A percentile compares a stretch with the other conserved stretches of the same genome.
Conservation (phyloP, 2,329 filamentous ascomycete species). For the Teratosphaeria viscida region DNA sequence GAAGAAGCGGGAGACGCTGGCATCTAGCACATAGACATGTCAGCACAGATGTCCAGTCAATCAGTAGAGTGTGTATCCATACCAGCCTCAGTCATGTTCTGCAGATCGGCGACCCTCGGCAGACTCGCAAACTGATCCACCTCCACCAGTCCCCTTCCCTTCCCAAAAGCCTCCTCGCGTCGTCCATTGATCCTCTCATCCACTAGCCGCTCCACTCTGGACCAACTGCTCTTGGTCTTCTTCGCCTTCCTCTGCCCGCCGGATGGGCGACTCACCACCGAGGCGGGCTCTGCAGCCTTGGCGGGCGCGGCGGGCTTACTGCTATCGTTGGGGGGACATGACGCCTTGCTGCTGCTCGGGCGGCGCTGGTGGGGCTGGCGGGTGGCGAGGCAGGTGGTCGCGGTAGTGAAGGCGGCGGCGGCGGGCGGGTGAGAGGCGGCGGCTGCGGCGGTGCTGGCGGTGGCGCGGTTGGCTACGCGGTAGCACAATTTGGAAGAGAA, state of each 20-base stretch:
- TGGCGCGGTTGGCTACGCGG: conserved; percentile 21
- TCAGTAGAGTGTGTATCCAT: conserved; percentile 5
- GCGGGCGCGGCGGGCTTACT: conserved; percentile 20
- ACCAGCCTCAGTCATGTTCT: conserved; percentile 48
- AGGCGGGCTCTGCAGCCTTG: conserved; percentile 12
- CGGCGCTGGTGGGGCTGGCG: conserved; percentile 37
- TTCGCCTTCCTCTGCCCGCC: conserved; percentile 8
- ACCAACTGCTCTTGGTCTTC: conserved; percentile 6
- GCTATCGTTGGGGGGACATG: conserved; percentile 32
- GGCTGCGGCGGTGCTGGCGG: conserved; percentile 5
- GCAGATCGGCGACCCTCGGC: conserved; percentile 65
- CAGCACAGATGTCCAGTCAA: conserved; percentile 3
- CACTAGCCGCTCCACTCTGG: neutral
- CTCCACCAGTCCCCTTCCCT: conserved; percentile 31
- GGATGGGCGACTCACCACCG: conserved; percentile 6
- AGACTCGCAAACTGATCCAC: conserved; percentile 42
- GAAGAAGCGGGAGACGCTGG: conserved; percentile 87
- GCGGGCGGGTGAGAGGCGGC: neutral
- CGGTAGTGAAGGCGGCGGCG: conserved; percentile 13
- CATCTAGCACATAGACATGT: conserved; percentile 54
- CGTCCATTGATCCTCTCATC: conserved; percentile 3
- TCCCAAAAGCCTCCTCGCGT: conserved; percentile 4
- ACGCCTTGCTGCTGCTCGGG: conserved; percentile 41
- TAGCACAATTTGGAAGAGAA: conserved; percentile 21
- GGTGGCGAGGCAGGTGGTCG: conserved; percentile 24